Percentiles rank a stretch among this genome's conserved stretches.
Conservation (phyloP, 192 early-diverging fungal genomes). For the Backusella liffmaniae region DNA sequence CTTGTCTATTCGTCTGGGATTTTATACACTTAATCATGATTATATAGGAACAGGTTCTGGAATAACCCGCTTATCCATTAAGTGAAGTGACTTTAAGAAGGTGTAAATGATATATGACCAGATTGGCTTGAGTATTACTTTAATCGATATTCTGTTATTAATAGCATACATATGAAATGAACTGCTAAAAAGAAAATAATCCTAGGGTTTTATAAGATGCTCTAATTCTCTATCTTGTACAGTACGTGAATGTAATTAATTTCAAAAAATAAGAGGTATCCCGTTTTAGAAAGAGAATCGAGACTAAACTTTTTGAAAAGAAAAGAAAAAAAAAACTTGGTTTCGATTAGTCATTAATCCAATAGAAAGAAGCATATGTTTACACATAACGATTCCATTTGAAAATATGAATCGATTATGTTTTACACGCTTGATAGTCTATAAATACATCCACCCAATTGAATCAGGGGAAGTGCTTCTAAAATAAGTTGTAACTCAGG, state of each 20-base stretch:
- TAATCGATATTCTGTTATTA: no score
- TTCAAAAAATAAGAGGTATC: not conserved
- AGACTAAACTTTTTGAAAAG: not conserved
- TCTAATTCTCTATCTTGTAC: not conserved
- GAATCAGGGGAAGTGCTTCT: not conserved
- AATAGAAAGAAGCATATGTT: not conserved
- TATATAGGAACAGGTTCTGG: not conserved
- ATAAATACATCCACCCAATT: not conserved
- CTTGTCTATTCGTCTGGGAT: not conserved
- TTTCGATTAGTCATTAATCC: not conserved
- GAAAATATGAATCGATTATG: not conserved
- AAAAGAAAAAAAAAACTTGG: not conserved
- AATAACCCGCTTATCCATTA: not conserved
- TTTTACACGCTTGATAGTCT: not conserved
- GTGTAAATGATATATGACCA: no score
- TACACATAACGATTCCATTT: not conserved
- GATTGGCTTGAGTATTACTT: no score
- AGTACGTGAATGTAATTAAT: not conserved
- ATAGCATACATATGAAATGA: not conserved
- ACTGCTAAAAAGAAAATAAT: not conserved
- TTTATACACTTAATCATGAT: not conserved
- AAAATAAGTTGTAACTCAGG: not conserved
- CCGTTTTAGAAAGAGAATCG: not conserved
- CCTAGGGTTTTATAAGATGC: not conserved
- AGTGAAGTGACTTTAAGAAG: no score